Base-by-base conservation (phyloP, 164 flowering plant species). In the Chimonanthus salicifolius region DNA sequence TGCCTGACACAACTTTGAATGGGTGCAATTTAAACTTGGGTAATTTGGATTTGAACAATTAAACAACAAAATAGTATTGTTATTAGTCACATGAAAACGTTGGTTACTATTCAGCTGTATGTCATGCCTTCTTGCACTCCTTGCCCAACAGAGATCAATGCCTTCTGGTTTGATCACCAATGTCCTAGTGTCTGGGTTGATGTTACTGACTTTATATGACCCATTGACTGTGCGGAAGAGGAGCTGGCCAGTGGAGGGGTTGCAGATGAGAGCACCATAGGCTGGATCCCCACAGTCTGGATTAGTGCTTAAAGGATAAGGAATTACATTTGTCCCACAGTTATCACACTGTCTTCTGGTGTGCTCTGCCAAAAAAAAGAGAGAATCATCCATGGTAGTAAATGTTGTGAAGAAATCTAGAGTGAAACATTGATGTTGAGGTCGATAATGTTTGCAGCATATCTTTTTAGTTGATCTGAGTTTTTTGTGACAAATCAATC, bases 231-330 rank as follows among this genome's bases (percentile, higher is more conserved):
- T 44, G n/a, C 21, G 44, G 58, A 71, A 72, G 47, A 7, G 47
- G 64, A 72, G 74, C 51, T 64, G 60, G 6, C 69, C 64, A 1
- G 64, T 50, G 7, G 62, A 49, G 10, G 18, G 3, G n/a, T 64
- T 18, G 49, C 75, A 73, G 11, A 20, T 6, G 70, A 73, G 44
- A 16, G 13, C 66, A 3, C 43, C 44, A 44, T 73, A 65, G 4
- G 48, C 62, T 43, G 70, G 75, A 43, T 73, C 62, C 0, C 75
- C 75, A 44, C 75, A 73, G 48, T 66, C n/a, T 16, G 66, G 44
- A 13, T 62, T 70, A n/a, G 75, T 73, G 63, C 70, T 73, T n/a
- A 73, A 21, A 50, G 75, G 75, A 66, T 73, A 73, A 2, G 70
- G 75, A 54, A 73, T 54, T 46, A 51, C 10, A 47, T 64, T 47